Conservation (phyloP, 495 filamentous ascomycete genomes). For the Penicillium tannophilum region DNA sequence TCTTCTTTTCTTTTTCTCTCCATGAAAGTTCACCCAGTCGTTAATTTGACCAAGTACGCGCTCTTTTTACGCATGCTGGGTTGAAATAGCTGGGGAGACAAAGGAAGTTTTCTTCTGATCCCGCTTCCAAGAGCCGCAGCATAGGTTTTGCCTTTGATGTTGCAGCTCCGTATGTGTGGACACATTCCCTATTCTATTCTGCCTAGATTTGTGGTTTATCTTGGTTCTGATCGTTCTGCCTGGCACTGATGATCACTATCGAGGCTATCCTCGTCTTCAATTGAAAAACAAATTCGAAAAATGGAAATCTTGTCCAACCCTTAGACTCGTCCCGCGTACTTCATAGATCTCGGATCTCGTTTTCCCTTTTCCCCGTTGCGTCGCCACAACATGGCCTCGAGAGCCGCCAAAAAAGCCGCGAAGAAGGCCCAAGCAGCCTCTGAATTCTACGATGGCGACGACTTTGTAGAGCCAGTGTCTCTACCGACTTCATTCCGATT, state of each 20-base stretch:
- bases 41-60: slow-evolving; percentile 66
- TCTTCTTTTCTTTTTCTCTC: slow-evolving; percentile 30
- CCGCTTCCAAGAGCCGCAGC: slow-evolving; percentile 66
- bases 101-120: slow-evolving; percentile 47
- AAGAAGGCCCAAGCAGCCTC: slow-evolving; percentile 6
- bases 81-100: slow-evolving; percentile 74
- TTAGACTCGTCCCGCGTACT: slow-evolving; percentile 21
- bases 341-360: slow-evolving; percentile 17
- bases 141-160: slow-evolving; percentile 48
- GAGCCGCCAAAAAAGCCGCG: slow-evolving; percentile 19
- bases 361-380: background rate
- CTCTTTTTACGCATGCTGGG: slow-evolving; percentile 50
- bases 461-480: slow-evolving; percentile 17
- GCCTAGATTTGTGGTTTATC: background rate
- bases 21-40: slow-evolving; percentile 66
- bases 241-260: background rate
- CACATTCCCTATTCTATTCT: slow-evolving; percentile 29
- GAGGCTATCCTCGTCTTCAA: background rate
- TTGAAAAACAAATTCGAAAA: slow-evolving; percentile 13
- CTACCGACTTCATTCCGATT: slow-evolving; percentile 61
- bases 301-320: slow-evolving; percentile 18
- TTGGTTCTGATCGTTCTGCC: background rate
- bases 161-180: slow-evolving; percentile 53
- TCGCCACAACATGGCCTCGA: slow-evolving; percentile 23
- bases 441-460: slow-evolving; percentile 20